These are phyloP conservation scores for Epichloe festucae DNA, from an alignment of 2,329 filamentous ascomycete genomes.

Conservation along the genomic window DNA sequence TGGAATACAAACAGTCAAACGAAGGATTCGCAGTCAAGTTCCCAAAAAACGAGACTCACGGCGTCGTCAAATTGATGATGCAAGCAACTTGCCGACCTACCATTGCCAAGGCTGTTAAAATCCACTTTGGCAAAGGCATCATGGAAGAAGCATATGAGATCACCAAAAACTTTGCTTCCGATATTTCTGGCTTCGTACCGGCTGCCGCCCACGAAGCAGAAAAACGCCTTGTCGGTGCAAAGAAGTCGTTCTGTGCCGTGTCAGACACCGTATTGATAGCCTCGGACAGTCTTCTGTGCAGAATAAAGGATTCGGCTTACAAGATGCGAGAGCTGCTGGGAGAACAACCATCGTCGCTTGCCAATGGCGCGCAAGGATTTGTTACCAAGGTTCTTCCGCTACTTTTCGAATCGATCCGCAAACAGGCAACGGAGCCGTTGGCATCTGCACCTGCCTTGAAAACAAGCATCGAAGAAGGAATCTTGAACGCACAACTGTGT, in stretches of 20 bases:
- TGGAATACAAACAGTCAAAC: constrained; percentile 33
- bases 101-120: constrained; percentile 46
- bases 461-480: background rate
- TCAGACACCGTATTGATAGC: constrained; percentile 17
- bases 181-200: constrained; percentile 26
- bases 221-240: constrained; percentile 22
- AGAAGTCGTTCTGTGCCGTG: constrained; percentile 18
- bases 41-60: constrained; percentile 40
- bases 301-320: constrained; percentile 10
- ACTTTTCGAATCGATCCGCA: constrained; percentile 18
- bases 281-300: constrained; percentile 16
- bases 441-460: background rate
- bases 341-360: constrained; percentile 9
- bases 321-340: constrained; percentile 13
- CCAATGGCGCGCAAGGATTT: constrained; percentile 9
- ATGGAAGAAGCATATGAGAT: constrained; percentile 31
- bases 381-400: constrained; percentile 10
- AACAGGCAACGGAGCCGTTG: constrained; percentile 18
- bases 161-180: constrained; percentile 29
- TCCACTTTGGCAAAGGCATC: constrained; percentile 43
- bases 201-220: constrained; percentile 27
- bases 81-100: constrained; percentile 45
- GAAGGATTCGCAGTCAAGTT: constrained; percentile 42
- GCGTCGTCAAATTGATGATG: constrained; percentile 44
- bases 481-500: constrained; percentile 19